Evolutionary conservation across 2,329 filamentous ascomycete species (phyloP).

Genomic region (Fusarium luffae): DNA sequence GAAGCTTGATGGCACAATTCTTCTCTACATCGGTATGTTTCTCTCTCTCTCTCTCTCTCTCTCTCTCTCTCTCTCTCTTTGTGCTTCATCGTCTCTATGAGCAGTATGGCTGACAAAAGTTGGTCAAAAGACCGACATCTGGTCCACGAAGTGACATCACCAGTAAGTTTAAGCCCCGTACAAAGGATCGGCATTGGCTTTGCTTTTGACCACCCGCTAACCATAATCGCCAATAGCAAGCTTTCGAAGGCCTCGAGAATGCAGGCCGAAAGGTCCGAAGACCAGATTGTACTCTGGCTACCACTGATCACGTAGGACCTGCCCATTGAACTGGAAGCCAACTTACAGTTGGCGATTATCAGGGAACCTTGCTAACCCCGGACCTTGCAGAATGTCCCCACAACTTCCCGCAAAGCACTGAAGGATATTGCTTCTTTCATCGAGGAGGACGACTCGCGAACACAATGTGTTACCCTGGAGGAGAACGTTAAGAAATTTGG

Average conservation of each 20-base stretch:
- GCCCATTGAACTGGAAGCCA: background rate
- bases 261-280: constrained; percentile 87
- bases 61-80: background rate
- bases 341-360: background rate
- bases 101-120: constrained; percentile 19
- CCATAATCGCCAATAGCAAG: constrained; percentile 71
- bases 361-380: constrained; percentile 29
- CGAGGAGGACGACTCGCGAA: constrained; percentile 90
- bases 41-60: background rate
- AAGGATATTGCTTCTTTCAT: constrained; percentile 96
- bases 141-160: constrained; percentile 98
- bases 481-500: constrained; percentile 97
- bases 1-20: constrained; percentile 90
- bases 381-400: constrained; percentile 83
- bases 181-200: constrained; percentile 6
- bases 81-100: background rate
- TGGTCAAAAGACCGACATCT: constrained; percentile 80
- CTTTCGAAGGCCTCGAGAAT: constrained; percentile 94
- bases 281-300: constrained; percentile 96
- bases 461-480: constrained; percentile 95
- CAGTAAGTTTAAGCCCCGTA: constrained; percentile 65
- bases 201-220: constrained; percentile 28
- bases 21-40: constrained; percentile 88
- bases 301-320: constrained; percentile 88
- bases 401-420: constrained; percentile 87